Base-by-base conservation (phyloP, 2,329 filamentous ascomycete species). In the Chrysoporthe austroafricana region DNA sequence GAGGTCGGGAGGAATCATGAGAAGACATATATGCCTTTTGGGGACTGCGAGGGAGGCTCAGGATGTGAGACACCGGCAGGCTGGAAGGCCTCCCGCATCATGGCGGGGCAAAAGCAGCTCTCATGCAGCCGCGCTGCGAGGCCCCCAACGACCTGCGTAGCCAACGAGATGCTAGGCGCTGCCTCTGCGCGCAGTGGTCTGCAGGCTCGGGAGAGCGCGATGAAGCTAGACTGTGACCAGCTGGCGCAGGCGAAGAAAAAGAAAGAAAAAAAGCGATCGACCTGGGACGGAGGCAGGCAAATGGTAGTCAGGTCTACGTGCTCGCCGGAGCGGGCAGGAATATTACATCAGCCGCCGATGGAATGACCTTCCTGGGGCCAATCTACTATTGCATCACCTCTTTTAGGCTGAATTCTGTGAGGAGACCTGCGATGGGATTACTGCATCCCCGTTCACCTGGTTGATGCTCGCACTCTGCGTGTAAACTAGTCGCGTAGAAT, bases 81-180 rank as follows among this genome's bases (percentile, higher is more conserved):
- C n/a, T 36, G 39, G 52, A 46, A 61, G 61, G 61, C 66, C 65
- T 67, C 43, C 5, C 48, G 42, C 42, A 18, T 46, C 8, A 2
- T 62, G 16, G 43, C 7, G 59, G 59, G 59, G 21, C 14, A 18
- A 44, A 18, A 9, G 21, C n/a, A 2, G 34, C 56, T 60, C 46
- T 62, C 42, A 54, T 66, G 44, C 60, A 50, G 60, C 16, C 52
- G 14, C 13, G 59, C 26, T n/a, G 44, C n/a, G 14, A 61, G 21
- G 8, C 16, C 36, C 65, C 56, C 57, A 42, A 32, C 32, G 43
- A 39, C 36, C 36, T 39, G 57, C 44, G 11, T 46, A 44, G 36
- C 52, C 32, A 57, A 57, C 3, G 18, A 11, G 26, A 26, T 2
- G 26, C 5, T 18, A 26, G 26, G 11, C 21, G 46, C 21, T 9